A percentile compares a stretch with the other conserved stretches of the same genome.
Conservation (phyloP, 768 basidiomycete species). For the Lactifluus piperatus region DNA sequence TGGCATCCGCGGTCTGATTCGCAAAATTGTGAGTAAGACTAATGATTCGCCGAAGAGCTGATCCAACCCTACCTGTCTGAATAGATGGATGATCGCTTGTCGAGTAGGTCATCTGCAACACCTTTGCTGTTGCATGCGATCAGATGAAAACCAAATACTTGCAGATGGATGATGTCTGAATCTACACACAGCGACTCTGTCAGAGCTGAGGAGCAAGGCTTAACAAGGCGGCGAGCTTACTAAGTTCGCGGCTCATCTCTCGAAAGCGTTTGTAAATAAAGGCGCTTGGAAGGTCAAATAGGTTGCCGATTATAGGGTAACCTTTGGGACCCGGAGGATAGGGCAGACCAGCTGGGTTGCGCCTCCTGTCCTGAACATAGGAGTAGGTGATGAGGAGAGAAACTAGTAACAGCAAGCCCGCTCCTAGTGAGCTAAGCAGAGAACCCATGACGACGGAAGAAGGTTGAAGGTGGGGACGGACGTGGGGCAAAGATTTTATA, state of each 20-base stretch:
- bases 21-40: not conserved
- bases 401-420: not conserved
- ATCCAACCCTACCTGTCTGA: slow-evolving; percentile 23
- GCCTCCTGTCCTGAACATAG: slow-evolving; percentile 12
- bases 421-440: not conserved
- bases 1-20: slow-evolving; percentile 16
- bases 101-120: slow-evolving; percentile 31
- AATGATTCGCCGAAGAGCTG: not conserved
- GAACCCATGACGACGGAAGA: not conserved
- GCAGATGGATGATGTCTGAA: slow-evolving; percentile 26
- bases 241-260: slow-evolving; percentile 16
- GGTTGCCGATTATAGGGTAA: slow-evolving; percentile 22
- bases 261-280: slow-evolving; percentile 20
- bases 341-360: slow-evolving; percentile 17
- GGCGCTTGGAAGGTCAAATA: slow-evolving; percentile 20
- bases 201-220: not conserved
- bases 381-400: slow-evolving; percentile 1
- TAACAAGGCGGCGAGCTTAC: not conserved
- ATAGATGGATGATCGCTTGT: slow-evolving; percentile 32
- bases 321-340: slow-evolving; percentile 23
- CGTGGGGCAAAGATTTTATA: not conserved
- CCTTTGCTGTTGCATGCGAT: slow-evolving; percentile 31
- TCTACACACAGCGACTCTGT: slow-evolving; percentile 11
- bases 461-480: not conserved
- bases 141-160: slow-evolving; percentile 23